Conservation (phyloP, 768 basidiomycete species). For the Kwoniella dendrophila region DNA sequence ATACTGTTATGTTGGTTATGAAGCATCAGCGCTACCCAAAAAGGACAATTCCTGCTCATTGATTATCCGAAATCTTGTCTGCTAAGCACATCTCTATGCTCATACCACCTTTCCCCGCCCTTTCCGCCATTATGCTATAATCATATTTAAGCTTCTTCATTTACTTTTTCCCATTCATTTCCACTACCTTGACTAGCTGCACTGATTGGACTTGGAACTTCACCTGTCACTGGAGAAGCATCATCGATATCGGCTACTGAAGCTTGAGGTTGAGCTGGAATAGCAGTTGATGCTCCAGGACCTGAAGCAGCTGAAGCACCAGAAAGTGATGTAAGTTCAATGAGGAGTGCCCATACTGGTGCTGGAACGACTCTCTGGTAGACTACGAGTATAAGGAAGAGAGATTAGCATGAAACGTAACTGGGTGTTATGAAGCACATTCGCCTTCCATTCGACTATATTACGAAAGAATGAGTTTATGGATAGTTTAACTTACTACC, state of each 20-base stretch:
- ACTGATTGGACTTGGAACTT: slow-evolving; percentile 27
- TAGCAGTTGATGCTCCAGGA: slow-evolving; percentile 9
- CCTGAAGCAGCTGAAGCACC: slow-evolving; percentile 13
- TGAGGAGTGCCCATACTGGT: slow-evolving; percentile 54
- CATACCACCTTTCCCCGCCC: too few species aligned
- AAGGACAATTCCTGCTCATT: too few species aligned
- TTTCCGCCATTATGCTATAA: too few species aligned
- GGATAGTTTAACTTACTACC: slow-evolving; percentile 60
- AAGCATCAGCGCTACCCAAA: too few species aligned
- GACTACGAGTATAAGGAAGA: slow-evolving; percentile 56
- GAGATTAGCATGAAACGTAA: background rate
- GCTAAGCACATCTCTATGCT: too few species aligned
- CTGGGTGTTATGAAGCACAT: too few species aligned
- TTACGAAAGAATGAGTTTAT: background rate
- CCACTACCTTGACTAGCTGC: slow-evolving; percentile 29
- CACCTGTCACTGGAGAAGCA: slow-evolving; percentile 24
- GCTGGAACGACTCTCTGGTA: slow-evolving; percentile 88
- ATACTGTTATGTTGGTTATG: too few species aligned
- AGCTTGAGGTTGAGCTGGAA: slow-evolving; percentile 24
- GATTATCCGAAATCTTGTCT: too few species aligned
- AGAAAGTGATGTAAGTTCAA: slow-evolving; percentile 72
- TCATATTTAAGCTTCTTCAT: slow-evolving; percentile 36
- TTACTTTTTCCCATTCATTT: slow-evolving; percentile 42
- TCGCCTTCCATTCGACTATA: too few species aligned
- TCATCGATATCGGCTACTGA: slow-evolving; percentile 46